phyloP scores from a whole-genome alignment of 2,329 filamentous ascomycete genomes.

The Sporothrix luriei region DNA sequence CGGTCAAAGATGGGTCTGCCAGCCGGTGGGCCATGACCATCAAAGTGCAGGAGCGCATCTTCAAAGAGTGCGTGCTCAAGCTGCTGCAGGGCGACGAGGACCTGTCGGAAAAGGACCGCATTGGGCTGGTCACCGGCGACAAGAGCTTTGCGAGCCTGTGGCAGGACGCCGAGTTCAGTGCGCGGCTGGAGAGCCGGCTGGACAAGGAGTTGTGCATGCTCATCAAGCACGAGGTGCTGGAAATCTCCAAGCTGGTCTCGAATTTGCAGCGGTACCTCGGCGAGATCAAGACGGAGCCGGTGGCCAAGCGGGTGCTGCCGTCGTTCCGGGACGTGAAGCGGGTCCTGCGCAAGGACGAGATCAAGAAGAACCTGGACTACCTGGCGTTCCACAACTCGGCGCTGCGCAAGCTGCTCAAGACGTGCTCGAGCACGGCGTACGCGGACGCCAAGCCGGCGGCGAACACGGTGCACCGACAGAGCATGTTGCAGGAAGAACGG shows the following conservation, averaged over 20 bases:
- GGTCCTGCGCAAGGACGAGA: conserved; percentile 32
- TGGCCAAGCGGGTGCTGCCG: conserved; percentile 20
- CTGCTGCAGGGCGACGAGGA: conserved; percentile 34
- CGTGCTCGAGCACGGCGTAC: conserved; percentile 31
- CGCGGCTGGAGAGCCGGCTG: conserved; percentile 32
- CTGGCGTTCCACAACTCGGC: conserved; percentile 30
- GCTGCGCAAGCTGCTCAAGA: conserved; percentile 30
- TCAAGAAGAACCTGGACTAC: conserved; percentile 28
- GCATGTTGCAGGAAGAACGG: conserved; percentile 23
- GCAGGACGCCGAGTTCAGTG: conserved; percentile 33
- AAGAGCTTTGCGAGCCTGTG: conserved; percentile 32
- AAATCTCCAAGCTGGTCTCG: conserved; percentile 31
- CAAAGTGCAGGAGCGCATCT: conserved; percentile 34
- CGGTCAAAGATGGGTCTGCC: conserved; percentile 30
- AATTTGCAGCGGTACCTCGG: conserved; percentile 26
- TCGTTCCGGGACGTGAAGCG: conserved; percentile 29
- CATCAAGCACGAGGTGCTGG: conserved; percentile 32
- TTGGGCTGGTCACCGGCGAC: conserved; percentile 32
- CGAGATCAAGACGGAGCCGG: conserved; percentile 22
- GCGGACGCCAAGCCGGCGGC: conserved; percentile 23
- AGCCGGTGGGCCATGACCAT: conserved; percentile 31
- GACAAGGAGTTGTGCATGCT: conserved; percentile 31
- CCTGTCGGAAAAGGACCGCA: conserved; percentile 33
- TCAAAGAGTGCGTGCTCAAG: conserved; percentile 34
- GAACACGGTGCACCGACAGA: neutral